These are phyloP conservation scores for Rhododendron henanense DNA, from an alignment of 148 eudicot species.

Conservation along the genomic window DNA sequence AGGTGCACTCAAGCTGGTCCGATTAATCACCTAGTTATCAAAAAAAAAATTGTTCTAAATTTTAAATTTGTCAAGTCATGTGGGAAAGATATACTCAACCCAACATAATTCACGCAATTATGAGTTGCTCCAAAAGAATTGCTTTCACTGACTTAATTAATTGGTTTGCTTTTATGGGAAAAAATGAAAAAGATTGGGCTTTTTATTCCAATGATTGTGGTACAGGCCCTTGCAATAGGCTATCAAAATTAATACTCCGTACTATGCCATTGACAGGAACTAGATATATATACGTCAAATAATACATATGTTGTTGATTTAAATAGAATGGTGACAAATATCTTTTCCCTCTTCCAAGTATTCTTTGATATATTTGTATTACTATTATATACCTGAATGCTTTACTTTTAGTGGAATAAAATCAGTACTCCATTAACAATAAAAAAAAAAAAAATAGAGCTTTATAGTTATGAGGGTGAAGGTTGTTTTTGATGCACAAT, in stretches of 20 bases:
- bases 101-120: background rate
- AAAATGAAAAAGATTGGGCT: background rate
- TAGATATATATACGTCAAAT: background rate
- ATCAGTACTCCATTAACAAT: too few species aligned
- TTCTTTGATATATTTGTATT: background rate
- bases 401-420: background rate
- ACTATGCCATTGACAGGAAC: background rate
- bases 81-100: too few species aligned
- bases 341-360: background rate
- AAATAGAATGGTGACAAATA: background rate
- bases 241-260: background rate
- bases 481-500: background rate
- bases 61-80: too few species aligned
- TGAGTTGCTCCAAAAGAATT: background rate
- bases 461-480: background rate
- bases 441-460: background rate
- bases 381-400: background rate
- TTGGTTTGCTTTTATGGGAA: background rate
- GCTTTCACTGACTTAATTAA: background rate
- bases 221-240: background rate
- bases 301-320: background rate
- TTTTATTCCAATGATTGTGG: constrained; percentile 1
- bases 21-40: too few species aligned
- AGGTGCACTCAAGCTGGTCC: too few species aligned
- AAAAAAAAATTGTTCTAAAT: too few species aligned